Conservation (phyloP, 2,329 filamentous ascomycete species). For the Aquanectria penicillioides region DNA sequence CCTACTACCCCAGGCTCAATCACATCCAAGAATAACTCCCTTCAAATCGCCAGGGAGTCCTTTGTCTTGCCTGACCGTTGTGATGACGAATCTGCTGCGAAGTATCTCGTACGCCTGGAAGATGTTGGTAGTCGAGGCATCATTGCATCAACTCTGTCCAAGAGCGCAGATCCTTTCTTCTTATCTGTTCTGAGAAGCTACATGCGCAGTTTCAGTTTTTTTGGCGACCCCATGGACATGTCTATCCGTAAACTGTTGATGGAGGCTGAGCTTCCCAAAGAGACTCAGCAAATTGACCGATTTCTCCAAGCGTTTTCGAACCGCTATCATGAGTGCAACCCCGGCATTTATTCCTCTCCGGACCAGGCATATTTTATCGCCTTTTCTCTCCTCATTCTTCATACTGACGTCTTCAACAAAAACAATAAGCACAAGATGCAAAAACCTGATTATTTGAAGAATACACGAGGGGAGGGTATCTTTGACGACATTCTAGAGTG, state of each 20-base stretch:
- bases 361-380: constrained; percentile 99
- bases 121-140: constrained; percentile 81
- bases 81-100: constrained; percentile 89
- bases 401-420: constrained; percentile 99
- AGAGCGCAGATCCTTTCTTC: constrained; percentile 85
- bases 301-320: constrained; percentile 95
- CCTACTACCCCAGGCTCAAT: constrained; percentile 75
- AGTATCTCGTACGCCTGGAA: constrained; percentile 86
- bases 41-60: constrained; percentile 79
- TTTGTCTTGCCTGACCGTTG: constrained; percentile 79
- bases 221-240: constrained; percentile 98
- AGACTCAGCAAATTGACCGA: constrained; percentile 97
- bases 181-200: constrained; percentile 89
- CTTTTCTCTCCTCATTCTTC: constrained; percentile 94
- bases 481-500: constrained; percentile 92
- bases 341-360: constrained; percentile 88
- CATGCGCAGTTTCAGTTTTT: constrained; percentile 94
- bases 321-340: constrained; percentile 97
- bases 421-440: constrained; percentile 99
- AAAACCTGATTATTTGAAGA: constrained; percentile 93
- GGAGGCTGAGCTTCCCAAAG: constrained; percentile 95
- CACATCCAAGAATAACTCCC: constrained; percentile 83
- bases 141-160: constrained; percentile 87
- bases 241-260: constrained; percentile 93
- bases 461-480: constrained; percentile 91